These are phyloP conservation scores for Tolypocladium inflatum DNA, from an alignment of 2,329 filamentous ascomycete species.

Conservation along the genomic window DNA sequence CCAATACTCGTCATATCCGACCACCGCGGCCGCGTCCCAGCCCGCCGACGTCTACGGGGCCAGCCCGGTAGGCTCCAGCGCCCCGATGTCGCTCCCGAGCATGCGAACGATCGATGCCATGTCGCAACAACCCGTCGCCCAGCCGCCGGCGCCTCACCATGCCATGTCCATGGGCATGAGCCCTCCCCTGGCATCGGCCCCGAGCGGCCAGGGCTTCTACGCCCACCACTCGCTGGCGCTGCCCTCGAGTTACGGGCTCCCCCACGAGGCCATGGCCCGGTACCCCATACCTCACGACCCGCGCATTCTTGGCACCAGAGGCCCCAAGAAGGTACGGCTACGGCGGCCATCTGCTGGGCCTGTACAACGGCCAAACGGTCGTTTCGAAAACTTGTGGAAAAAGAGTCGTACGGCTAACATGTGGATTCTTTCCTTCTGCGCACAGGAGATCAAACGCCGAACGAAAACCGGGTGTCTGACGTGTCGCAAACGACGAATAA, in stretches of 20 bases:
- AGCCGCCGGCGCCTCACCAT: constrained; percentile 18
- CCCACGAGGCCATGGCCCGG: constrained; percentile 31
- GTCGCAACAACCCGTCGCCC: constrained; percentile 14
- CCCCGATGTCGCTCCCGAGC: constrained; percentile 26
- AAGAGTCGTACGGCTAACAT: background rate
- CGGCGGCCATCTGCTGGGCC: background rate
- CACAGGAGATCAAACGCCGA: constrained; percentile 51
- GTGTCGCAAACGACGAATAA: constrained; percentile 52
- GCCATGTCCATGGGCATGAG: constrained; percentile 26
- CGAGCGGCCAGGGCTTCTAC: constrained; percentile 32
- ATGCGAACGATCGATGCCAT: constrained; percentile 30
- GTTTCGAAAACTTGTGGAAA: background rate
- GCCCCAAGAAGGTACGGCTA: constrained; percentile 47
- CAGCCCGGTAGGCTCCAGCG: constrained; percentile 16
- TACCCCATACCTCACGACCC: constrained; percentile 40
- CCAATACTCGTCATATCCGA: constrained; percentile 21
- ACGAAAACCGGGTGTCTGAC: constrained; percentile 56
- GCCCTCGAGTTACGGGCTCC: constrained; percentile 29
- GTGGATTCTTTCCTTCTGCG: background rate
- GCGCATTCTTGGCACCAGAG: constrained; percentile 35
- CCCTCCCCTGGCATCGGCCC: constrained; percentile 17
- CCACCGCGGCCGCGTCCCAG: constrained; percentile 13
- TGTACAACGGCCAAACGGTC: background rate
- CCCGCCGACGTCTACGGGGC: constrained; percentile 19
- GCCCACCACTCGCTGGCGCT: constrained; percentile 25